Base-by-base conservation (phyloP, 1,139 yeast species). In the Kluyveromyces sp. region DNA sequence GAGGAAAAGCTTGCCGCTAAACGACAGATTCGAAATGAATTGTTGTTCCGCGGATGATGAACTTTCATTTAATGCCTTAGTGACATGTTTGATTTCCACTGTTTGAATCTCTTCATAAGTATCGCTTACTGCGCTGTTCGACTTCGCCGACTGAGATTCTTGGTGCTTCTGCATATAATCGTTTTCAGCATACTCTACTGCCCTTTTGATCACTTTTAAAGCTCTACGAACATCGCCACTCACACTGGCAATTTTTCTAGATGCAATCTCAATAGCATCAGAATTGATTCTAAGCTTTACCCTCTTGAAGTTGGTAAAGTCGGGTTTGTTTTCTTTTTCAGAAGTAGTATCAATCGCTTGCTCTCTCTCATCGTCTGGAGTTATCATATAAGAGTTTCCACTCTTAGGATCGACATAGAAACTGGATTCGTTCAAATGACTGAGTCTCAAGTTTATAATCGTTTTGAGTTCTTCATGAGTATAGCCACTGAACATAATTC, bases 161-260 rank as follows among this genome's bases (percentile, higher is more conserved):
- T 67, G 66, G 48, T 61, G 58, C 34, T 65, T 65, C 25, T 57
- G 55, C 64, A 65, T 59, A 52, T 71, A 79, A 50, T 78, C 81
- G 48, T 65, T 65, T 58, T 86, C 95, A 0, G 97, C 96, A 36
- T 90, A 72, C 61, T 89, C 97, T 5, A 90, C 86, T 0, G 97
- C 97, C 50, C 97, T 71, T 39, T 94, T 75, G 60, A 96, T 86
- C 15, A 92, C 86, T 49, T 86, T 86, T 47, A 94, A 70, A 0
- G 96, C 97, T 53, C 97, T 73, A 57, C 99, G 74, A 1, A 97
- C 98, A 70, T 92, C 99, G 48, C 99, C 98, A 64, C 94, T 85
- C 3, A 92, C 97, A 67, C 95, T 82, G 5, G 97, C 96, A 39
- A 92, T 95, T 64, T 89, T 89, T 64, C 97, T 77, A 1, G 97